A percentile compares a stretch with the other conserved stretches of the same genome.
Conservation (phyloP, 2,329 filamentous ascomycete genomes). For the Annulohypoxylon truncatum region DNA sequence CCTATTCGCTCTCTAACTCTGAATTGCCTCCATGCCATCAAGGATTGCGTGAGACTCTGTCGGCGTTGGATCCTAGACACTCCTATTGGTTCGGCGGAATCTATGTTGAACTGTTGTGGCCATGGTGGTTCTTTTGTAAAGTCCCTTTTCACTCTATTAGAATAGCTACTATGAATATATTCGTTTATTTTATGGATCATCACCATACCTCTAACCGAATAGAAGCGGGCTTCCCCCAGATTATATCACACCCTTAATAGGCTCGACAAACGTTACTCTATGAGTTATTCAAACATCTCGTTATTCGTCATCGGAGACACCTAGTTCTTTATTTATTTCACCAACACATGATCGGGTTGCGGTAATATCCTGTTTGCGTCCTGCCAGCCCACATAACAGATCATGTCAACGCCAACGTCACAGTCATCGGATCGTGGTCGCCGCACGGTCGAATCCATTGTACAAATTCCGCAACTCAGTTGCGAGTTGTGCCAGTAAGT, state of each 20-base stretch:
- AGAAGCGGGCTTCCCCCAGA: background rate
- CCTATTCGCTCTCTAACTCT: background rate
- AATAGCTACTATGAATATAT: background rate
- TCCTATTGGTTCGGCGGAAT: background rate
- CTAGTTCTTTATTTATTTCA: background rate
- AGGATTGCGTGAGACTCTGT: background rate
- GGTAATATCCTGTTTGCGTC: background rate
- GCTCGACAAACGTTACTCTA: background rate
- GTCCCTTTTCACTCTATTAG: background rate
- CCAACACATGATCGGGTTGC: background rate
- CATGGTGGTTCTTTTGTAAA: background rate
- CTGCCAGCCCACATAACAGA: background rate
- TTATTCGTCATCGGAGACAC: background rate
- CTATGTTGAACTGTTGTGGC: background rate
- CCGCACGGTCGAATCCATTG: background rate
- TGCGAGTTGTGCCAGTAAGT: conserved; percentile 24
- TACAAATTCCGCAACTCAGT: conserved; percentile 20
- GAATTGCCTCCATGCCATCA: background rate
- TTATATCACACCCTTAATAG: background rate
- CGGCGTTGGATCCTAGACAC: background rate
- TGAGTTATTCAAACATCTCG: background rate
- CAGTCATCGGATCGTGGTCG: conserved; percentile 11
- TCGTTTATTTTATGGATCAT: background rate
- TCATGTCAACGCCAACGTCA: conserved; percentile 8
- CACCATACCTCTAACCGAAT: background rate